Conservation (phyloP, 805 yeast species). For the Starmera amethionina region DNA sequence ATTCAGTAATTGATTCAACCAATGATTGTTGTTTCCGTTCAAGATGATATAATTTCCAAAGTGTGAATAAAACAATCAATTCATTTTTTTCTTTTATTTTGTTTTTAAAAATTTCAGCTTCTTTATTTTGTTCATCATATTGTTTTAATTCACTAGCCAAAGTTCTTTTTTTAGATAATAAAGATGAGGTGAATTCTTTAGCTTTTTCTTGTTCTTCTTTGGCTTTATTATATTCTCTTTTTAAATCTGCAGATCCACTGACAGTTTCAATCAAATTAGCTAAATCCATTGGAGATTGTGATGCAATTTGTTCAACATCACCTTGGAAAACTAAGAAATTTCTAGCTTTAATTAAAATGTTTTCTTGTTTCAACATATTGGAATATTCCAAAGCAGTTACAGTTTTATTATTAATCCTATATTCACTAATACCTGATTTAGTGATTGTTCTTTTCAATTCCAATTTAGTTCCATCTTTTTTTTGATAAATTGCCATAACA, state of each 20-base stretch:
- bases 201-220: conserved; percentile 58
- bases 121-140: conserved; percentile 65
- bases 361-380: conserved; percentile 58
- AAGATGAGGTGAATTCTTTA: conserved; percentile 49
- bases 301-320: conserved; percentile 88
- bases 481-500: conserved; percentile 70
- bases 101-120: conserved; percentile 56
- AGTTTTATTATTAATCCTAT: conserved; percentile 48
- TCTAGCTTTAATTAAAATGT: conserved; percentile 78
- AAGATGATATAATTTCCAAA: conserved; percentile 60
- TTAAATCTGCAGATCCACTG: conserved; percentile 68
- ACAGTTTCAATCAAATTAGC: conserved; percentile 70
- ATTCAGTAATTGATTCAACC: conserved; percentile 15
- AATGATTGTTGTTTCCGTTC: conserved; percentile 25
- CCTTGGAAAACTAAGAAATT: conserved; percentile 95
- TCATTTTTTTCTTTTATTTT: conserved; percentile 40
- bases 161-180: conserved; percentile 60
- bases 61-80: conserved; percentile 36
- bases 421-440: conserved; percentile 52
- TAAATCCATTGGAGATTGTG: conserved; percentile 72
- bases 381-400: conserved; percentile 62
- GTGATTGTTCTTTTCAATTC: conserved; percentile 56
- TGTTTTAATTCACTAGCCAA: conserved; percentile 67
- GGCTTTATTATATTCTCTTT: conserved; percentile 55
- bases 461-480: conserved; percentile 45